Evolutionary conservation across 2,329 filamentous ascomycete genomes (phyloP).

Genomic region (Tolypocladium tropicale): DNA sequence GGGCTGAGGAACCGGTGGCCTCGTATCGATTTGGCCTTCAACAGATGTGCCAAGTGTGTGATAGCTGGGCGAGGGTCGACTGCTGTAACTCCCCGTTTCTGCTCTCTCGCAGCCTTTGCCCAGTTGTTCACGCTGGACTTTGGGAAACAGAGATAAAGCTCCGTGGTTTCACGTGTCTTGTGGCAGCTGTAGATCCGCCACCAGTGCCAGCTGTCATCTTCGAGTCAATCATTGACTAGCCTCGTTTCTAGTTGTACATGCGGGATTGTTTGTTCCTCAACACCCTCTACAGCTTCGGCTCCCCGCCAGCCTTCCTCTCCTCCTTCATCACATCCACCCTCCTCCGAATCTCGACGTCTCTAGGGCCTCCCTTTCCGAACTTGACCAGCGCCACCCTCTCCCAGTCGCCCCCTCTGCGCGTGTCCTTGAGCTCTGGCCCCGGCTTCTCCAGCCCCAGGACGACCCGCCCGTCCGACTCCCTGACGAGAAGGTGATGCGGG

Average conservation of each 20-base stretch:
- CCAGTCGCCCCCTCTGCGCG: conserved; percentile 42
- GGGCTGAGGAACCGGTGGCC: too few relatives aligned
- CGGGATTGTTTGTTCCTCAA: neutral
- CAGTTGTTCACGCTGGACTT: neutral
- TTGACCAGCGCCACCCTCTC: conserved; percentile 48
- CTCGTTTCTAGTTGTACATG: too few relatives aligned
- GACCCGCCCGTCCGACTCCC: conserved; percentile 32
- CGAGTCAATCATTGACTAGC: neutral
- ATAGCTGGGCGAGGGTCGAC: too few relatives aligned
- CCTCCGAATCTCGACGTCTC: conserved; percentile 40
- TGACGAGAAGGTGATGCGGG: conserved; percentile 36
- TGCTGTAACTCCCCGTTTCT: neutral
- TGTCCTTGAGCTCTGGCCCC: conserved; percentile 40
- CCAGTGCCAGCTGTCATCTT: neutral
- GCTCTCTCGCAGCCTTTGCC: neutral
- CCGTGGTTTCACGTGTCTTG: neutral
- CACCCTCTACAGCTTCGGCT: neutral
- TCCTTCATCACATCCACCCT: conserved; percentile 39
- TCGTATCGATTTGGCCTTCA: neutral
- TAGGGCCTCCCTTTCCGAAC: conserved; percentile 40
- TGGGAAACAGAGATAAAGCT: neutral
- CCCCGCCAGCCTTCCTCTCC: conserved; percentile 21
- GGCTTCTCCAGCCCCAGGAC: conserved; percentile 50
- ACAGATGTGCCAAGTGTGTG: too few relatives aligned
- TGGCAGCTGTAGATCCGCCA: neutral